Base-by-base conservation (phyloP, 139 green algal genomes). In the Chlorella vulgaris region DNA sequence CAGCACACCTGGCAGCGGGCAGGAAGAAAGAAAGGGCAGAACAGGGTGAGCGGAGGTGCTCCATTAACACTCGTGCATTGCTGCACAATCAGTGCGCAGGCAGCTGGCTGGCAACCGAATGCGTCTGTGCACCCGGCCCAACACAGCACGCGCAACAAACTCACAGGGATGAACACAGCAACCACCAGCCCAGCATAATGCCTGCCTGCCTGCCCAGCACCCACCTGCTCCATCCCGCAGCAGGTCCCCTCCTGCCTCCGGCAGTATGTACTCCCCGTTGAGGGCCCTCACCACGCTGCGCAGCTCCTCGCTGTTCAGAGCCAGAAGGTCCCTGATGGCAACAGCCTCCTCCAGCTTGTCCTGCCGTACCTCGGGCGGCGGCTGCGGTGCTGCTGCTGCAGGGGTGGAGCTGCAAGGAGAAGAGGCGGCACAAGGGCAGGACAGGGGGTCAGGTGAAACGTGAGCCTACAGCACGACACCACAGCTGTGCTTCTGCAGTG, bases 241-340 rank as follows among this genome's bases (percentile, higher is more conserved):
- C 83, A 99, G 89, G 86, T 99, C 96, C 0, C 96, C 96, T 0
- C 96, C 96, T 28, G 94, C 90, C 76, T 93, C 96, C 8, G 96
- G 91, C 19, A 87, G 86, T 31, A 99, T 89, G 78, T 96, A 99
- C 74, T 95, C 91, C 1, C 96, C 95, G 39, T 92, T 91, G 55
- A 99, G 87, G 0, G 91, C 96, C 2, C 85, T 69, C 28, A 96
- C 29, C 61, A 98, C 69, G 1, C 82, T 78, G 0, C 10, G 39
- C 70, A 99, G 69, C 86, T 99, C 96, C 86, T 98, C 90, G 0
- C 85, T 93, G 86, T 97, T 98, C 3, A 69, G 81, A 35, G 61
- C 33, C 80, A 99, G 88, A 76, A 99, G 89, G 7, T 86, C 55
- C 7, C 89, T 68, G 74, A 99, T 97, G 35, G 88, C 36, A 55